Evolutionary conservation across 1,284 basidiomycete species (phyloP).

Genomic region (Trichosporon sp.): DNA sequence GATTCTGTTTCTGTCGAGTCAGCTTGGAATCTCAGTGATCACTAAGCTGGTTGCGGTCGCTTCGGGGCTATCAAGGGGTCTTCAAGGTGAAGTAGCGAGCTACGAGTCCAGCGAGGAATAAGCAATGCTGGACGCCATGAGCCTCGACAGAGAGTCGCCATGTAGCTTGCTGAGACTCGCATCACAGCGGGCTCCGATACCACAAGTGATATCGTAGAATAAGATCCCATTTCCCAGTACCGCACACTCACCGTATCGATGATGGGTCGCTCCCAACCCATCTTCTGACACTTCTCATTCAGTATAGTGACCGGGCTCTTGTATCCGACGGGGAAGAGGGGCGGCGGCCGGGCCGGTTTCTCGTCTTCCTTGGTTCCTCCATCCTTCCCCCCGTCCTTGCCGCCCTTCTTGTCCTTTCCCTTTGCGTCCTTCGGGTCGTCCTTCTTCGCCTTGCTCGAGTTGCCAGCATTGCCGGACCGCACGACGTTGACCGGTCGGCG

Average conservation of each 20-base stretch:
- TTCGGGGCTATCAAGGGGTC: too few species aligned
- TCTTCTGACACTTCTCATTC: slow-evolving; percentile 78
- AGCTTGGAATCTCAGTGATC: neutral
- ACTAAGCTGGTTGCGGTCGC: too few species aligned
- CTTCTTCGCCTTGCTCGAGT: slow-evolving; percentile 59
- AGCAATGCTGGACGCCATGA: too few species aligned
- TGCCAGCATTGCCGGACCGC: slow-evolving; percentile 78
- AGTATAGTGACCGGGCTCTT: slow-evolving; percentile 72
- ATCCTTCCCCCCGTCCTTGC: slow-evolving; percentile 10
- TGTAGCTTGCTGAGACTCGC: too few species aligned
- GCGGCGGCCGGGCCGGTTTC: slow-evolving; percentile 41
- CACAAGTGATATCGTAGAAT: too few species aligned
- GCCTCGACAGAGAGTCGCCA: too few species aligned
- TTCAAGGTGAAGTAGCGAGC: too few species aligned
- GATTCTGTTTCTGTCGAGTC: slow-evolving; percentile 50
- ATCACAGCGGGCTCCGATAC: too few species aligned
- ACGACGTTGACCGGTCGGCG: slow-evolving; percentile 61
- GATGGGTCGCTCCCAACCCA: slow-evolving; percentile 72
- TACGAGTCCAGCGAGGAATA: too few species aligned
- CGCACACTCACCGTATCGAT: slow-evolving; percentile 67
- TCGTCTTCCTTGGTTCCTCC: slow-evolving; percentile 17
- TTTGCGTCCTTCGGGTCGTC: slow-evolving; percentile 11
- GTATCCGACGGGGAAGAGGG: slow-evolving; percentile 71
- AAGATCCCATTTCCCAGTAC: too few species aligned
- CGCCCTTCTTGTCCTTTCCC: slow-evolving; percentile 14